Percentiles rank a stretch among this genome's conserved stretches.
phyloP scores from a whole-genome alignment of 225 moss, liverwort and hornwort genomes.

The Climacium dendroides region DNA sequence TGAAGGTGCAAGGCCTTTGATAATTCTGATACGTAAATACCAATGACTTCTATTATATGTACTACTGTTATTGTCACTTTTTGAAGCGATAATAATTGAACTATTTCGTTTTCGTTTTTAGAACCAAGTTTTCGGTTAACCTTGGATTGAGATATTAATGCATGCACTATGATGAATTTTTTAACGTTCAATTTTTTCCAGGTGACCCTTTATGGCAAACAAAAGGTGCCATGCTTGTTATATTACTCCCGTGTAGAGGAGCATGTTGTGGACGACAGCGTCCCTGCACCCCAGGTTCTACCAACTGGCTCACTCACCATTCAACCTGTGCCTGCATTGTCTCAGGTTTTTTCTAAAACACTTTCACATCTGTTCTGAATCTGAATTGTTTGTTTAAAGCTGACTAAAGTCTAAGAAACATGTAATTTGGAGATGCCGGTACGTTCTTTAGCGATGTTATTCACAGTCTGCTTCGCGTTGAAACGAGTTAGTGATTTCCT shows the following conservation, averaged over 20 bases:
- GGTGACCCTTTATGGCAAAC: slow-evolving; percentile 57
- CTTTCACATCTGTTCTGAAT: neutral
- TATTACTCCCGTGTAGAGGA: slow-evolving; percentile 48
- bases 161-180: neutral
- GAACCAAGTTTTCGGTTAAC: neutral
- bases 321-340: slow-evolving; percentile 13
- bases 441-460: neutral
- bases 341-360: neutral
- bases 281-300: neutral
- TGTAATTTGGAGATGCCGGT: neutral
- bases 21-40: neutral
- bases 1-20: neutral
- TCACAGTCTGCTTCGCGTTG: neutral
- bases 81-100: neutral
- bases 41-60: neutral
- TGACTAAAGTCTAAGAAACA: neutral
- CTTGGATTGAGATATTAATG: neutral
- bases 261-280: slow-evolving; percentile 7
- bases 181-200: slow-evolving; percentile 4
- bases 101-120: neutral
- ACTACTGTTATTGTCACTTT: neutral
- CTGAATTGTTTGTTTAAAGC: neutral
- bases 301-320: slow-evolving; percentile 10
- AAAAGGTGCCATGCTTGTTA: slow-evolving; percentile 55
- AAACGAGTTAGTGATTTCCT: neutral